Evolutionary conservation across 139 green algal genomes (phyloP).

Genomic region (Micromonas pusilla): DNA sequence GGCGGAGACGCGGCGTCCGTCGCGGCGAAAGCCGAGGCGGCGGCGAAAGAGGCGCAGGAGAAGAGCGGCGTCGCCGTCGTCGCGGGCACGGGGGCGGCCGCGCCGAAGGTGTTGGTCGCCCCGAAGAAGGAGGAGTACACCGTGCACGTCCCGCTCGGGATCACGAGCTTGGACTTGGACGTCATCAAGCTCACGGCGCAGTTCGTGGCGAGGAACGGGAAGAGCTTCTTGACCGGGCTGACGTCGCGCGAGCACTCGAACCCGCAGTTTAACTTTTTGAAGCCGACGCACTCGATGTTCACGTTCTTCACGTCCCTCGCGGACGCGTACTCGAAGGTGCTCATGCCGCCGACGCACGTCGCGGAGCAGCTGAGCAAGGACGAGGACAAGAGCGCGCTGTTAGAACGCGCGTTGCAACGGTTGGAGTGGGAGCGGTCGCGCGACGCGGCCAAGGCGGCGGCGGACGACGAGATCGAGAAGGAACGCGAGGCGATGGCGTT

Average conservation of each 20-base stretch:
- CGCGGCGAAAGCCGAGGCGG: slow-evolving; percentile 12
- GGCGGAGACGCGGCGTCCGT: slow-evolving; percentile 26
- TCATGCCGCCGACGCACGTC: slow-evolving; percentile 80
- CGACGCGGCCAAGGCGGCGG: slow-evolving; percentile 61
- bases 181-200: slow-evolving; percentile 92
- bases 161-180: slow-evolving; percentile 80
- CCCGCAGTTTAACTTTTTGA: slow-evolving; percentile 89
- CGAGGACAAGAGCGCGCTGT: slow-evolving; percentile 39
- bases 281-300: slow-evolving; percentile 89
- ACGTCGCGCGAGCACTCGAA: slow-evolving; percentile 69
- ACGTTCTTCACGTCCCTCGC: slow-evolving; percentile 85
- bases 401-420: slow-evolving; percentile 74
- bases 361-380: slow-evolving; percentile 57
- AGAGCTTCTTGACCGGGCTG: slow-evolving; percentile 63
- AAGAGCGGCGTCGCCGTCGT: background rate
- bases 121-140: slow-evolving; percentile 86
- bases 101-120: slow-evolving; percentile 58
- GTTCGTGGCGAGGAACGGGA: slow-evolving; percentile 90
- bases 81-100: background rate
- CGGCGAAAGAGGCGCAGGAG: slow-evolving; percentile 23
- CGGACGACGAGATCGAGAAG: slow-evolving; percentile 63
- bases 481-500: slow-evolving; percentile 81
- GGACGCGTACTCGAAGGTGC: slow-evolving; percentile 85
- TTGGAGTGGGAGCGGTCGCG: slow-evolving; percentile 82
- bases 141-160: slow-evolving; percentile 77